Conservation (phyloP, 1,139 yeast genomes). For the Blastobotrys serpentis region DNA sequence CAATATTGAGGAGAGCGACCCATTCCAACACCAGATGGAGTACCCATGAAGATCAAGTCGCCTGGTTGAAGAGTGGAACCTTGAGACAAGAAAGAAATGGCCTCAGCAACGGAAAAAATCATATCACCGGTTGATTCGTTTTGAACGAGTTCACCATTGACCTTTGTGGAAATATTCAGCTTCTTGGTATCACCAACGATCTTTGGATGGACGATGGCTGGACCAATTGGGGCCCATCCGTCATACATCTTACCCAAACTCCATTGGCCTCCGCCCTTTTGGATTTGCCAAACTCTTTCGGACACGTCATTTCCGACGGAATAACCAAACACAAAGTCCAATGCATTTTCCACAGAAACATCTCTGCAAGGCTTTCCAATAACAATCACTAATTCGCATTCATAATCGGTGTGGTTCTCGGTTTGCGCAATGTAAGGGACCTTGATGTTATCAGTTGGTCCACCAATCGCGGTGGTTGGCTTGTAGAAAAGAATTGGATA, state of each 20-base stretch:
- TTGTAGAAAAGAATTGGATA: conserved; percentile 52
- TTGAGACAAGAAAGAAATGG: conserved; percentile 50
- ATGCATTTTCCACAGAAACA: conserved; percentile 46
- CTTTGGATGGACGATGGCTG: conserved; percentile 46
- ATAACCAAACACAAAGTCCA: conserved; percentile 51
- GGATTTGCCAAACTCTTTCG: conserved; percentile 53
- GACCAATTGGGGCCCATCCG: conserved; percentile 56
- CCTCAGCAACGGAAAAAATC: conserved; percentile 48
- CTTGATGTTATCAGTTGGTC: conserved; percentile 43
- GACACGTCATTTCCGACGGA: conserved; percentile 56
- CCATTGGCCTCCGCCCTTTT: conserved; percentile 51
- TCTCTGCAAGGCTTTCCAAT: conserved; percentile 51
- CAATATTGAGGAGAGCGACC: conserved; percentile 44
- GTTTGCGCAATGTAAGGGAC: conserved; percentile 48
- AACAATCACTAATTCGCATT: conserved; percentile 53
- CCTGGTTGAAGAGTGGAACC: conserved; percentile 53
- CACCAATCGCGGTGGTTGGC: conserved; percentile 45
- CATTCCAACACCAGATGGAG: conserved; percentile 56
- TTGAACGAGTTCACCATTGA: conserved; percentile 50
- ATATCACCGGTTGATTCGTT: conserved; percentile 48
- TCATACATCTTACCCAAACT: conserved; percentile 53
- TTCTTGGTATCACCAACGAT: conserved; percentile 37
- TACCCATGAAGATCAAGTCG: conserved; percentile 52
- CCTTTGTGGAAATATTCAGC: conserved; percentile 40
- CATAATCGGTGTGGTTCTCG: conserved; percentile 48